Conservation (phyloP, 768 basidiomycete species). For the Pleurotus pulmonarius region DNA sequence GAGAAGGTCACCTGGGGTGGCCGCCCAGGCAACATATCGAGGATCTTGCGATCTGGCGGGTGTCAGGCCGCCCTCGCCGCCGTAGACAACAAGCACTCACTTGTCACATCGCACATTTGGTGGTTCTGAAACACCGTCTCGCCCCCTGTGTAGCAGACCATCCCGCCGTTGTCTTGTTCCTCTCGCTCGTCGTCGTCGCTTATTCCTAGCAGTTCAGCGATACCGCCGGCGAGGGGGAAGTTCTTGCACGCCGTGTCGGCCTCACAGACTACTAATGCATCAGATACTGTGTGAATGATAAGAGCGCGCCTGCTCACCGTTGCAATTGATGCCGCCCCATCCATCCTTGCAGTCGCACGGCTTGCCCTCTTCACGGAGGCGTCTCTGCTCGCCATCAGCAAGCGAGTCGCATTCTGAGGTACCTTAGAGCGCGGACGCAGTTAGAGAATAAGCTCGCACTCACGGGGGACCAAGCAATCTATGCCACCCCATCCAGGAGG, state of each 20-base stretch:
- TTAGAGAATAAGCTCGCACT: constrained; percentile 24
- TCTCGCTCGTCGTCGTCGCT: constrained; percentile 25
- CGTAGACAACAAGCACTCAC: constrained; percentile 41
- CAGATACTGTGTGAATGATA: background rate
- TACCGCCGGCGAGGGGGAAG: constrained; percentile 61
- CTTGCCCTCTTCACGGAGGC: constrained; percentile 70
- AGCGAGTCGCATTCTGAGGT: constrained; percentile 87
- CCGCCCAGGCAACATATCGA: constrained; percentile 85
- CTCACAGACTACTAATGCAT: constrained; percentile 66
- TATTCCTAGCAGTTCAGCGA: constrained; percentile 16
- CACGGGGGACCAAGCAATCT: constrained; percentile 90
- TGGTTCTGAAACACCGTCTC: constrained; percentile 93
- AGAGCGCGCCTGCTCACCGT: constrained; percentile 52
- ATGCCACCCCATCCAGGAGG: constrained; percentile 97
- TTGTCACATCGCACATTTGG: constrained; percentile 98
- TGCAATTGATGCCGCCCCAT: constrained; percentile 97
- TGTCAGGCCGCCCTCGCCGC: background rate
- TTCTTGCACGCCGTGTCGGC: constrained; percentile 73
- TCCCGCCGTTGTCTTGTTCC: constrained; percentile 43
- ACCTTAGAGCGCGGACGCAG: background rate
- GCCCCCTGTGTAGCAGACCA: constrained; percentile 94
- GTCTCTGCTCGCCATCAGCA: constrained; percentile 83
- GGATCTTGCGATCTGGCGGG: constrained; percentile 80
- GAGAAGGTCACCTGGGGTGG: constrained; percentile 97
- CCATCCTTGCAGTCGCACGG: constrained; percentile 90